A percentile compares a stretch with the other conserved stretches of the same genome.
These are phyloP conservation scores for Jacaranda copaia DNA, from an alignment of 257 asterid species.

Conservation along the genomic window DNA sequence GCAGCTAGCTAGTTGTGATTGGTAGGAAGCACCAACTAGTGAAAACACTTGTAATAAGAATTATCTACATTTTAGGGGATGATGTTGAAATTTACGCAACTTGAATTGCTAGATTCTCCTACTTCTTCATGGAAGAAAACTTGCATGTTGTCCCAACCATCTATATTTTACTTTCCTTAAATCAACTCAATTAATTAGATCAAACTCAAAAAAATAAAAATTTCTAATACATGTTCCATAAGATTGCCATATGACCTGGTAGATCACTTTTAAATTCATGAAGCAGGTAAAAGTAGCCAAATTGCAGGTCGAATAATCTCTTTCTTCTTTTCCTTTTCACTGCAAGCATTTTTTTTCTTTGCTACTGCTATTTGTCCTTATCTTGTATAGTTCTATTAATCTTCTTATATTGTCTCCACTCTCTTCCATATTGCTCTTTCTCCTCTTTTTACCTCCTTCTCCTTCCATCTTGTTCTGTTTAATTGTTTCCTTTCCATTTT, in stretches of 20 bases:
- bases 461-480: not conserved
- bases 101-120: slow-evolving; percentile 1
- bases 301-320: not conserved
- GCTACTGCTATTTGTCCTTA: not conserved
- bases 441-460: not conserved
- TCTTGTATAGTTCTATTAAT: not conserved
- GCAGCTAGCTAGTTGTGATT: not conserved
- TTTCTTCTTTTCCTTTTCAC: not conserved
- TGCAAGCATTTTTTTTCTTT: not conserved
- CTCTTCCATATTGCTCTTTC: not conserved
- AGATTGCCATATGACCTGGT: not conserved
- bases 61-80: not conserved
- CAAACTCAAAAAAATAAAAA: not conserved
- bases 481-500: not conserved
- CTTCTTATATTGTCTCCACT: not conserved
- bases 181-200: not conserved
- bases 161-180: not conserved
- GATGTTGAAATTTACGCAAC: not conserved
- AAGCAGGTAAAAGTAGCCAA: not conserved
- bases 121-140: not conserved
- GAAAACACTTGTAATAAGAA: not conserved
- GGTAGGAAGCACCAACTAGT: not conserved
- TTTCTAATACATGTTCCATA: not conserved
- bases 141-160: not conserved
- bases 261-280: not conserved